phyloP scores from a whole-genome alignment of 805 yeast species.

The Isabelozyma rhagii region DNA sequence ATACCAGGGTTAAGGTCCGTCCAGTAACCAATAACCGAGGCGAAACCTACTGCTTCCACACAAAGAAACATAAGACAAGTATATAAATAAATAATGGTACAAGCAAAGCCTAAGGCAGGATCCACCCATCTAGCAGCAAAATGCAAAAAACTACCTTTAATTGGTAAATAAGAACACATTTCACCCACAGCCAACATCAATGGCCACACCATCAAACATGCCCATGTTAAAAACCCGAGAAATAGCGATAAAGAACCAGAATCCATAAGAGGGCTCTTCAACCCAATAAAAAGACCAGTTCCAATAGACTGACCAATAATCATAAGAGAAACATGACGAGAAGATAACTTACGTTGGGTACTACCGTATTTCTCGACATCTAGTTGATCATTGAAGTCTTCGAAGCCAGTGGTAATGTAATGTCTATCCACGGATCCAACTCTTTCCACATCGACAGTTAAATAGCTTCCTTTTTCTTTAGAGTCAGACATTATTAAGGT shows the following conservation, averaged over 20 bases:
- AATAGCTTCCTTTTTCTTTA: no score
- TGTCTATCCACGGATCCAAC: no score
- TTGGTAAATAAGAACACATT: constrained; percentile 35
- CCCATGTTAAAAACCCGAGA: constrained; percentile 27
- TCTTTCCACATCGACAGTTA: no score
- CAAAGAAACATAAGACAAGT: constrained; percentile 22
- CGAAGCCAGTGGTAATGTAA: no score
- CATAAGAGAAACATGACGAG: constrained; percentile 34
- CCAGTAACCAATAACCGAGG: constrained; percentile 16
- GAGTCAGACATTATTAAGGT: no score
- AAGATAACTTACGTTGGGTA: constrained; percentile 24
- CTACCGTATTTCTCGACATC: no score
- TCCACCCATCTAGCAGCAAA: constrained; percentile 34
- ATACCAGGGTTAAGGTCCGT: constrained; percentile 6
- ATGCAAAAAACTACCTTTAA: constrained; percentile 33
- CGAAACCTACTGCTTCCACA: constrained; percentile 26
- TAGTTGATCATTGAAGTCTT: no score
- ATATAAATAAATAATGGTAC: no score
- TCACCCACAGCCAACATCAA: constrained; percentile 36
- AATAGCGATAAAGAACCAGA: constrained; percentile 35
- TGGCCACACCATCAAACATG: constrained; percentile 28
- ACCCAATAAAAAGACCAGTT: constrained; percentile 33
- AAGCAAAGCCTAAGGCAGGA: constrained; percentile 34
- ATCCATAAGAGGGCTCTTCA: constrained; percentile 10
- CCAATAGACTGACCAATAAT: constrained; percentile 35